Conservation (phyloP, 164 flowering plant species). For the Piper longum region DNA sequence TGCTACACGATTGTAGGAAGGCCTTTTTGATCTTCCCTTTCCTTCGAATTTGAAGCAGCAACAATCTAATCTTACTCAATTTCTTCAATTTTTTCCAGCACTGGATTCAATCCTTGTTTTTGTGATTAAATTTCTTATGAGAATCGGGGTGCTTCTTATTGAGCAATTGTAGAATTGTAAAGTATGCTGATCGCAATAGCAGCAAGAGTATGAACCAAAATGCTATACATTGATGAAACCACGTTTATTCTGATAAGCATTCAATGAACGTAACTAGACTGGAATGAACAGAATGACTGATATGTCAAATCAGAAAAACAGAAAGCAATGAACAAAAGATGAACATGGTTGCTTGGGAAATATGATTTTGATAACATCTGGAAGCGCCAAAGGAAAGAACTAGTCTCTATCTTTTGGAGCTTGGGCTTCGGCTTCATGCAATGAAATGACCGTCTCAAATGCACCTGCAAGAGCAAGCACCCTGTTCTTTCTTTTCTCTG, state of each 20-base stretch:
- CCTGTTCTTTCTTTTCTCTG: constrained; percentile 44
- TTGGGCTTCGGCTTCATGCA: constrained; percentile 14
- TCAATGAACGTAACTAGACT: too few species aligned
- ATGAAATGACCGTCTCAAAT: constrained; percentile 48
- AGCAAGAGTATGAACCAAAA: too few species aligned
- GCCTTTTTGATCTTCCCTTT: not conserved
- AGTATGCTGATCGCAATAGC: too few species aligned
- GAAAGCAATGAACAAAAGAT: not conserved
- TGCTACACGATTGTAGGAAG: constrained; percentile 5
- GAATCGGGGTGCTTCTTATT: too few species aligned
- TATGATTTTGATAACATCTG: too few species aligned
- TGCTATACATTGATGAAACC: too few species aligned
- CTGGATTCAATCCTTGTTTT: too few species aligned
- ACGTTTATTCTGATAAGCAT: not conserved
- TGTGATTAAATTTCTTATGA: too few species aligned
- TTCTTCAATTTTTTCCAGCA: not conserved
- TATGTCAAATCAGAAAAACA: too few species aligned
- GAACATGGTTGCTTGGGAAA: too few species aligned
- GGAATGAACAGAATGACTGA: not conserved
- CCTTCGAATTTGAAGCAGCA: constrained; percentile 7
- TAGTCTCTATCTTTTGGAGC: not conserved
- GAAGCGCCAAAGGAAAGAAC: not conserved
- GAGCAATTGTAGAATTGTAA: too few species aligned
- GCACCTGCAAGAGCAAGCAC: constrained; percentile 58
- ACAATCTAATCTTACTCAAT: not conserved